These are phyloP conservation scores for Mycena olivaceomarginata DNA, from an alignment of 768 basidiomycete species.

Conservation along the genomic window DNA sequence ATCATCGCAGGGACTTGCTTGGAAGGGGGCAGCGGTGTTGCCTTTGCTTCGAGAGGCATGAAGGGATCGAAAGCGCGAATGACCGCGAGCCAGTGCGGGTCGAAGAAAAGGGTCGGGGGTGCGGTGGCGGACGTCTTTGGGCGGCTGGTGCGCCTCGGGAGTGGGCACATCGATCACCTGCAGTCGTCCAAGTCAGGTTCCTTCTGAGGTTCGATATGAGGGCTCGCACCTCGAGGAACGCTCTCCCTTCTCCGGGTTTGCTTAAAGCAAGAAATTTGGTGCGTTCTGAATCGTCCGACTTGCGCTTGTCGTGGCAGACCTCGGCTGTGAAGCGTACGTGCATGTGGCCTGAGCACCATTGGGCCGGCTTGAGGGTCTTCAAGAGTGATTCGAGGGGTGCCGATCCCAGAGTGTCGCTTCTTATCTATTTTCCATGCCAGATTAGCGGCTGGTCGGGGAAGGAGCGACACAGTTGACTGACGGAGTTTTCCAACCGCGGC, in stretches of 20 bases:
- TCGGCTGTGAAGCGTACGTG: constrained; percentile 89
- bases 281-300: constrained; percentile 41
- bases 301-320: constrained; percentile 54
- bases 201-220: neutral
- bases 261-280: constrained; percentile 92
- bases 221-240: constrained; percentile 84
- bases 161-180: constrained; percentile 83
- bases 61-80: constrained; percentile 89
- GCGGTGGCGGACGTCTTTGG: constrained; percentile 29
- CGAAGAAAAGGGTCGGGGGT: constrained; percentile 76
- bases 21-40: constrained; percentile 77
- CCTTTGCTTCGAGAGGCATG: constrained; percentile 73
- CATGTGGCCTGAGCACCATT: constrained; percentile 59
- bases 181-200: neutral
- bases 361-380: constrained; percentile 70
- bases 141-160: constrained; percentile 39
- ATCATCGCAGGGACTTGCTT: constrained; percentile 72
- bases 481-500: constrained; percentile 86
- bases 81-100: constrained; percentile 96
- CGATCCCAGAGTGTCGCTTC: constrained; percentile 75
- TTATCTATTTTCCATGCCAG: constrained; percentile 6
- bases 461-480: neutral
- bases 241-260: constrained; percentile 87
- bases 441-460: neutral
- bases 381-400: constrained; percentile 79